Base-by-base conservation (phyloP, 2,329 filamentous ascomycete species). In the Neofusicoccum laricinum region DNA sequence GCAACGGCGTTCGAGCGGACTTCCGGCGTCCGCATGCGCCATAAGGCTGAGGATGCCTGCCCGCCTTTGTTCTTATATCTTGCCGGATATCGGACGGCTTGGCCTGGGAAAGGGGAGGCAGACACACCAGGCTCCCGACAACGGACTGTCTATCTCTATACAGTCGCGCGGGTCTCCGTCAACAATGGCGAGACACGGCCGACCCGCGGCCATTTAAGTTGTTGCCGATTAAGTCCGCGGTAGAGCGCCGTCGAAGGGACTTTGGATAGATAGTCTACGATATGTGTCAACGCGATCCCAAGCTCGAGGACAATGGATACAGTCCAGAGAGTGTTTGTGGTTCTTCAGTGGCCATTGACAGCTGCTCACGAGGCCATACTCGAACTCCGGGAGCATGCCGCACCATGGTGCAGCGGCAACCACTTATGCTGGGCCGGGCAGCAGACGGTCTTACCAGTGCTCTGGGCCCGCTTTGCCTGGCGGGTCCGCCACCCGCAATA, bases 1-100 rank as follows among this genome's bases (percentile, higher is more conserved):
- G 61, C 17, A 8, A 40, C 61, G 61, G 61, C 48, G 40, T 51
- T 53, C 41, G 30, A 43, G 50, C 38, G 49, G 61, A 51, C 59
- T 50, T 50, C 45, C 45, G 59, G 59, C 36, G 55, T 59, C 55
- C 55, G 41, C 14, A 25, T 58, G 53, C 15, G 41, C 12, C 12
- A 21, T 36, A 46, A 36, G 55, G 55, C 55, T 59, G 41, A 46
- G 41, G n/a, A 36, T 25, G 14, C 41, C 17, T 12, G 40, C 25
- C 17, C 11, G 25, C 30, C 7, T 8, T 2, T 41, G 8, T 45
- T 17, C 21, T 30, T 59, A 36, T 36, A 46, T 59, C 25, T 17
- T 46, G 12, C 55, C 30, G 55, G 25, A 21, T 4, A 46, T 43
- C 41, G 41, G 55, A 46, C n/a, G 25, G 10, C 6, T 1, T 15